Evolutionary conservation across 2,329 filamentous ascomycete species (phyloP), one percentile per base, ranked within the genome.

Genomic region (Cordyceps pruinosa): DNA sequence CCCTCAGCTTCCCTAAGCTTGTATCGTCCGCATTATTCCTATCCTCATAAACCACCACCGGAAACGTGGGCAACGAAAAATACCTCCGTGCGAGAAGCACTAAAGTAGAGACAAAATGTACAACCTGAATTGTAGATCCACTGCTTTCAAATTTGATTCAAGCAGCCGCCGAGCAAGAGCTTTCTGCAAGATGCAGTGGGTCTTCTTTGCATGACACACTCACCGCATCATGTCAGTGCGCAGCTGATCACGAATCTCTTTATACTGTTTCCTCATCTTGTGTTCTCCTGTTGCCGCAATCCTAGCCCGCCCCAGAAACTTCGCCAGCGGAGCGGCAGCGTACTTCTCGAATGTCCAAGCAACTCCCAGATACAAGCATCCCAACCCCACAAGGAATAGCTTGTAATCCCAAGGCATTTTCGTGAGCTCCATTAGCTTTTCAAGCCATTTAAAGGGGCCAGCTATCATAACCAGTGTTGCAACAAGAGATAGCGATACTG

Each of bases 381-480:
- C 92, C 7, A 97, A 72, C 0, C 75, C 73, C 3, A 97, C 66
- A 37, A 97, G 73, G 65, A 89, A 88, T 13, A 85, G 53, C 66
- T 88, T 86, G 72, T 95, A 99, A 52, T 80, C 76, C 63, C 76
- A 74, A 37, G 84, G 85, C 77, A 96, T 86, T 51, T 77, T 78
- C 0, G 91, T 97, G 59, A 99, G 75, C 69, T 97, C 84, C 92
- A 99, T 99, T 45, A 91, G 70, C 21, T 81, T 74, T 58, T 74
- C 77, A 13, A 97, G 71, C 80, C 86, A 88, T 21, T 77, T 72
- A 0, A 86, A 83, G 0, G 93, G 90, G 26, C 82, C 79, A 61
- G 92, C 79, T 28, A 96, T 79, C 87, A 99, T 92, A 70, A 95
- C 94, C 2, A 81, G 71, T 0, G 87, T 87, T 37, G 94, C 75